These are phyloP conservation scores for Oryza coarctata DNA, from an alignment of 176 grass and related monocot species.

Conservation along the genomic window DNA sequence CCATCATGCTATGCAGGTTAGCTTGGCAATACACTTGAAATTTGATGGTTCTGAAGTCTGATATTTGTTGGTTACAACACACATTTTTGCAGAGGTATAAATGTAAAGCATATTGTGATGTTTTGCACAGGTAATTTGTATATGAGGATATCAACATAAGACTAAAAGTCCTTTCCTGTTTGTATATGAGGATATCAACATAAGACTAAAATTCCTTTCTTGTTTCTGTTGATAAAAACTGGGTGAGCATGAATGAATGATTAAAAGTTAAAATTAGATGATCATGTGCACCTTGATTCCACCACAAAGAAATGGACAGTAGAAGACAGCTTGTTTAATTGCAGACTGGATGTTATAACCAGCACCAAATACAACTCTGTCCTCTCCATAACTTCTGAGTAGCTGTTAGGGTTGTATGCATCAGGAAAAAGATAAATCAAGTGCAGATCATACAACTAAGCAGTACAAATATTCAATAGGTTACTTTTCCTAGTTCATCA, in stretches of 20 bases:
- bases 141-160: conserved; percentile 1
- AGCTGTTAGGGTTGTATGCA: conserved; percentile 62
- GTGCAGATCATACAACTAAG: conserved; percentile 24
- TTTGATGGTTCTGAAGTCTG: background rate
- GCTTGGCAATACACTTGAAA: background rate
- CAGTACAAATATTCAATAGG: conserved; percentile 6
- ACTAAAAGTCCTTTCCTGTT: background rate
- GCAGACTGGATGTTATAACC: conserved; percentile 88
- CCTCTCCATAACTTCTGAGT: conserved; percentile 74
- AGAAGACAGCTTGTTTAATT: conserved; percentile 80
- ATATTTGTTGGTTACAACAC: background rate
- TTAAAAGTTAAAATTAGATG: background rate
- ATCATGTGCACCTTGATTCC: conserved; percentile 62
- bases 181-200: too few relatives aligned
- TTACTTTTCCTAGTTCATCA: conserved; percentile 73
- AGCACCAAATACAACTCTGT: conserved; percentile 91
- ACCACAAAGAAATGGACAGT: conserved; percentile 74
- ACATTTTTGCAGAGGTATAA: background rate
- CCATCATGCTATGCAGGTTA: background rate
- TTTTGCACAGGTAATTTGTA: background rate
- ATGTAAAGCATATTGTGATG: background rate
- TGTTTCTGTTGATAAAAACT: background rate
- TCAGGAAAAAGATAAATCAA: conserved; percentile 28
- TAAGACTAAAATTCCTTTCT: too few relatives aligned
- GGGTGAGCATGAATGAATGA: background rate